phyloP scores from a whole-genome alignment of 1,284 basidiomycete genomes.

The Pseudozyma sp. region DNA sequence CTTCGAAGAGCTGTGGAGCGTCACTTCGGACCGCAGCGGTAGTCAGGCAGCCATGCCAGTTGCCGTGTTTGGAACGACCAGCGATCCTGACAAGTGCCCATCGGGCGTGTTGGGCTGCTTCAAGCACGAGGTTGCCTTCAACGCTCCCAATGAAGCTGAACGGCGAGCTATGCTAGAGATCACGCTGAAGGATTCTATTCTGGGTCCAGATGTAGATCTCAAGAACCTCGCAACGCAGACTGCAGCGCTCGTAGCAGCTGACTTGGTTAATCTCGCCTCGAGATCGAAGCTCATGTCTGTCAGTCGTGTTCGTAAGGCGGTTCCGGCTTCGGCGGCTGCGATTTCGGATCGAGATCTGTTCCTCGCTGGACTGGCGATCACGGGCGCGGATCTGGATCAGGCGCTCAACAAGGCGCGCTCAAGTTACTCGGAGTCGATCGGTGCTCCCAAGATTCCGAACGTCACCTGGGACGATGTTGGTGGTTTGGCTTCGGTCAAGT shows the following conservation, averaged over 20 bases:
- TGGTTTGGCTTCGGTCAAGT: constrained; percentile 86
- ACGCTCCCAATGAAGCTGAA: constrained; percentile 83
- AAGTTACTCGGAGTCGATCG: constrained; percentile 90
- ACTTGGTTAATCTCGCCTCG: constrained; percentile 80
- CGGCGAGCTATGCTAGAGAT: constrained; percentile 76
- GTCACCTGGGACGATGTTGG: constrained; percentile 99
- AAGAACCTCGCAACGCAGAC: constrained; percentile 83
- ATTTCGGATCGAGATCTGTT: constrained; percentile 44
- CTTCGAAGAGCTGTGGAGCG: constrained; percentile 73
- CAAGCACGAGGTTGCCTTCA: constrained; percentile 84
- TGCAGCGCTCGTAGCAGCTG: constrained; percentile 87
- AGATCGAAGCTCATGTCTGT: constrained; percentile 77
- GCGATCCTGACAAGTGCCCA: constrained; percentile 78
- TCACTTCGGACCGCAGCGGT: constrained; percentile 23
- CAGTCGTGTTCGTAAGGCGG: constrained; percentile 72
- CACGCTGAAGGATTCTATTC: constrained; percentile 71
- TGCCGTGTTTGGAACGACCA: constrained; percentile 77
- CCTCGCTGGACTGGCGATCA: constrained; percentile 75
- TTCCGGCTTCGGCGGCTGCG: constrained; percentile 7
- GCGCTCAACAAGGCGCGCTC: constrained; percentile 82
- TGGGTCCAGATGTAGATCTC: constrained; percentile 85
- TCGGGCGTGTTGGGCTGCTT: constrained; percentile 79
- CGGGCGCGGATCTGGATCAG: constrained; percentile 77
- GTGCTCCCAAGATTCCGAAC: constrained; percentile 94
- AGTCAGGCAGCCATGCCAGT: constrained; percentile 32